Percentiles rank a stretch among this genome's conserved stretches.
Conservation (phyloP, 2,329 filamentous ascomycete genomes). For the Pseudogymnoascus sp. region DNA sequence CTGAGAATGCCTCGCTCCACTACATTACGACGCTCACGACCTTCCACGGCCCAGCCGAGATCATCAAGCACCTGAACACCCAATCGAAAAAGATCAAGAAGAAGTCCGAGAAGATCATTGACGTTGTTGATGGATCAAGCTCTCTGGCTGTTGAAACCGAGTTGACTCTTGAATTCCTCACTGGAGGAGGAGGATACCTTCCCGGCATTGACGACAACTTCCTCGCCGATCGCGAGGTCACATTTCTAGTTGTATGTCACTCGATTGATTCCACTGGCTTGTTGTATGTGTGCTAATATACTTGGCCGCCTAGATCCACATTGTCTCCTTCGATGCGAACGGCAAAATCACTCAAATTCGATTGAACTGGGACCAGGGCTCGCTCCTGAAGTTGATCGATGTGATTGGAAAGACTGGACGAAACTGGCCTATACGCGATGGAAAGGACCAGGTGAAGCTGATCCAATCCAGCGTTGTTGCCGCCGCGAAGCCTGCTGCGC, state of each 20-base stretch:
- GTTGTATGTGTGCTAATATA: conserved; percentile 13
- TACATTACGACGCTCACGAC: conserved; percentile 85
- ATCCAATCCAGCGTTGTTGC: conserved; percentile 54
- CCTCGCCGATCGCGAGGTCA: conserved; percentile 69
- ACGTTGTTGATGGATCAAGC: conserved; percentile 60
- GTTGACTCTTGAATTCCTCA: conserved; percentile 72
- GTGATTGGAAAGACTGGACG: conserved; percentile 83
- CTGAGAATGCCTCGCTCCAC: conserved; percentile 60
- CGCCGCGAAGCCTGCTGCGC: conserved; percentile 30
- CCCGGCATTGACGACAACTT: conserved; percentile 93
- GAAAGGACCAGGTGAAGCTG: conserved; percentile 71
- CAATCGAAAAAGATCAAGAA: conserved; percentile 70
- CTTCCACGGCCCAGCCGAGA: conserved; percentile 60
- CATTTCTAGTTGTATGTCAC: conserved; percentile 66
- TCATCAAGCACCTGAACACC: conserved; percentile 71
- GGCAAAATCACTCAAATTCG: conserved; percentile 81
- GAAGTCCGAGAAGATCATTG: conserved; percentile 70
- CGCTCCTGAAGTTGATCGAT: conserved; percentile 85
- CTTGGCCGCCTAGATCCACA: conserved; percentile 56
- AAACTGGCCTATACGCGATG: conserved; percentile 92
- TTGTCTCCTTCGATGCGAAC: conserved; percentile 71
- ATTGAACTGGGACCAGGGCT: conserved; percentile 90
- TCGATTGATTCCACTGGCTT: background rate
- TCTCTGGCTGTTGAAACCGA: conserved; percentile 70
- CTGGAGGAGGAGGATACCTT: conserved; percentile 75